Conservation (phyloP, 148 eudicot species). For the Dysphania ambrosioides region DNA sequence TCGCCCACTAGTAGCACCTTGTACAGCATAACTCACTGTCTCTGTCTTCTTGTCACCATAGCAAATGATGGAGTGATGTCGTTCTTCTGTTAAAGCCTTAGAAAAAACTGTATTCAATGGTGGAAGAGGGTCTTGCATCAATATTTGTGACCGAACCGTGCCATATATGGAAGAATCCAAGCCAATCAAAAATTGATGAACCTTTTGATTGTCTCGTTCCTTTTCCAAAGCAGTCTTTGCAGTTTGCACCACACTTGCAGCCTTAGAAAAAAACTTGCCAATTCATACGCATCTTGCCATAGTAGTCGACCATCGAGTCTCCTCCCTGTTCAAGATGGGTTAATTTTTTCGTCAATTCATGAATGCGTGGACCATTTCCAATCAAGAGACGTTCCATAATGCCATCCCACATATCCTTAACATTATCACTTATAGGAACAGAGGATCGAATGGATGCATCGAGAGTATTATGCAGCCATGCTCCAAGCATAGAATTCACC, state of each 20-base stretch:
- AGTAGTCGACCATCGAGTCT: not conserved
- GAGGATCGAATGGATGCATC: not conserved
- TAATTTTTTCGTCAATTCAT: not conserved
- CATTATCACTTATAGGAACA: not conserved
- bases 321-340: slow-evolving; percentile 4
- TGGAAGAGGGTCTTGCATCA: too few relatives aligned
- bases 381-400: not conserved
- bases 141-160: too few relatives aligned
- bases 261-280: not conserved
- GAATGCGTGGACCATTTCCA: not conserved
- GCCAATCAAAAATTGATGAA: too few relatives aligned
- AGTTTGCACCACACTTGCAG: slow-evolving; percentile 1
- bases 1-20: too few relatives aligned
- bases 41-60: too few relatives aligned
- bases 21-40: too few relatives aligned
- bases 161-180: too few relatives aligned
- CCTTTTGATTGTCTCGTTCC: not conserved
- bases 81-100: too few relatives aligned
- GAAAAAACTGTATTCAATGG: too few relatives aligned
- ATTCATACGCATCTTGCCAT: not conserved
- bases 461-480: not conserved
- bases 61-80: too few relatives aligned
- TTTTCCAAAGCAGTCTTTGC: not conserved
- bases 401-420: not conserved
- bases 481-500: not conserved